Percentiles rank a stretch among this genome's conserved stretches.
Conservation (phyloP, 306 rosid species). For the Calophaca sinica region DNA sequence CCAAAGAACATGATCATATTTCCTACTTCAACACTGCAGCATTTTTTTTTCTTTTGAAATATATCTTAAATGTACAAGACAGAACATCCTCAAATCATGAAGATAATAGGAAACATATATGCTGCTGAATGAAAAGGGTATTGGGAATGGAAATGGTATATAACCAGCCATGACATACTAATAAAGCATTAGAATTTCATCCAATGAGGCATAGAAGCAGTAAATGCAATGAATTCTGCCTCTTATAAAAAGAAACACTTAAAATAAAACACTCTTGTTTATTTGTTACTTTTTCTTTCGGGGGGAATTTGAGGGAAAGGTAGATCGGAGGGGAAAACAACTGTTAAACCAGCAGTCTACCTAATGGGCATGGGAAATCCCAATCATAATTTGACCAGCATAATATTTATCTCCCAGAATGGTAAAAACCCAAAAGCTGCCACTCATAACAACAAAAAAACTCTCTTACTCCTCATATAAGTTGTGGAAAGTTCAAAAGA, state of each 20-base stretch:
- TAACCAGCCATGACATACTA: slow-evolving; percentile 33
- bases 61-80: slow-evolving; percentile 28
- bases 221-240: not conserved
- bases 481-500: slow-evolving; percentile 30
- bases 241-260: slow-evolving; percentile 21
- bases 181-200: slow-evolving; percentile 35
- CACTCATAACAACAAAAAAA: slow-evolving; percentile 6
- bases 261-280: slow-evolving; percentile 19
- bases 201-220: slow-evolving; percentile 13
- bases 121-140: slow-evolving; percentile 26
- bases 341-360: slow-evolving; percentile 19
- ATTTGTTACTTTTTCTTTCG: slow-evolving; percentile 8
- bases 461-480: slow-evolving; percentile 22
- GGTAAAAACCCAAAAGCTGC: slow-evolving; percentile 31
- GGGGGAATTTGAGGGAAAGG: not conserved
- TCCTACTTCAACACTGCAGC: slow-evolving; percentile 15
- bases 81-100: slow-evolving; percentile 37
- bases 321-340: slow-evolving; percentile 20
- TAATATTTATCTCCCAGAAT: slow-evolving; percentile 26
- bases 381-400: slow-evolving; percentile 31
- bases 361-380: slow-evolving; percentile 7
- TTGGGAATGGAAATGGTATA: slow-evolving; percentile 23
- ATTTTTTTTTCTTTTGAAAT: slow-evolving; percentile 20
- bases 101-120: slow-evolving; percentile 26
- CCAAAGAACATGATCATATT: slow-evolving; percentile 40